These are phyloP conservation scores for Polyplosphaeria fusca DNA, from an alignment of 495 filamentous ascomycete genomes.

Conservation along the genomic window DNA sequence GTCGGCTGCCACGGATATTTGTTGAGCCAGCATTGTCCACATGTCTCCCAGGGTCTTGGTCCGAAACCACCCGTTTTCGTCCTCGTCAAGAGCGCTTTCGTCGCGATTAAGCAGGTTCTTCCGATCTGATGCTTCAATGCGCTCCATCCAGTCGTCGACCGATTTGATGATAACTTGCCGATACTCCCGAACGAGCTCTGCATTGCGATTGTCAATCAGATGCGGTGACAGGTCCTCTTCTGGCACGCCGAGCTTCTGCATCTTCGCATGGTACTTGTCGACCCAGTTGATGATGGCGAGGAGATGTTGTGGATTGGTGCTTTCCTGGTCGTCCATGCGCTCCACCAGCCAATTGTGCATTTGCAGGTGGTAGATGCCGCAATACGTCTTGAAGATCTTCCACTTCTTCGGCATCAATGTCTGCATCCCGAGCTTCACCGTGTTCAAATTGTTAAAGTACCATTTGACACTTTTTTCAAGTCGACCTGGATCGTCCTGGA, in stretches of 20 bases:
- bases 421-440: constrained; percentile 85
- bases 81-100: constrained; percentile 75
- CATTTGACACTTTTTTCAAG: constrained; percentile 84
- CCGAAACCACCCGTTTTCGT: constrained; percentile 81
- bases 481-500: constrained; percentile 75
- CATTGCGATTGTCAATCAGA: constrained; percentile 80
- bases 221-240: constrained; percentile 69
- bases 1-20: constrained; percentile 74
- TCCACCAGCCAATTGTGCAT: constrained; percentile 91
- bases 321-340: constrained; percentile 73
- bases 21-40: constrained; percentile 96
- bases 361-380: constrained; percentile 80
- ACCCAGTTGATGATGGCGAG: constrained; percentile 91
- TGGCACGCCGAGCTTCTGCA: constrained; percentile 75
- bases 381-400: constrained; percentile 90
- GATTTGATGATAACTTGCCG: constrained; percentile 88
- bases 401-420: constrained; percentile 92
- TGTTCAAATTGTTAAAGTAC: constrained; percentile 96
- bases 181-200: constrained; percentile 89
- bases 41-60: constrained; percentile 87
- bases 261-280: constrained; percentile 92
- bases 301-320: constrained; percentile 68
- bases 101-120: constrained; percentile 73
- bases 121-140: constrained; percentile 75
- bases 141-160: constrained; percentile 96